Evolutionary conservation across 177 flowering plant species (phyloP), one percentile per base, ranked within the genome.

Genomic region (Vitis hybrid): DNA sequence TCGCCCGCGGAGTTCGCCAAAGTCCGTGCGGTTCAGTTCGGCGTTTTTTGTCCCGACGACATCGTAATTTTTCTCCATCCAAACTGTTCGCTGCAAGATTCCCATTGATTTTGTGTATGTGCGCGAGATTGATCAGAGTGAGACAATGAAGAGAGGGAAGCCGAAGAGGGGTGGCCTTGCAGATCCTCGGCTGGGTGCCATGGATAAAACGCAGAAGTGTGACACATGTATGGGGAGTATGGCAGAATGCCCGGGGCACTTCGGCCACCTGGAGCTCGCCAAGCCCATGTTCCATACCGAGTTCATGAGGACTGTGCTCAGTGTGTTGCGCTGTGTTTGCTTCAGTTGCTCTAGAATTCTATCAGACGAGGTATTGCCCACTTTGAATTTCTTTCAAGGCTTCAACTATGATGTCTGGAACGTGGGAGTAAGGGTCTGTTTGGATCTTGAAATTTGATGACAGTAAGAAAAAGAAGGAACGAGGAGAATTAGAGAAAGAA

Each of bases 181-280:
- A 38, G 99, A 96, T 66, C 87, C 92, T 4, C 77, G 97, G 22
- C 87, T 96, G 1, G 99, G 99, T 8, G 92, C 99, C 0, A 94
- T 94, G 67, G 98, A 96, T 64, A 81, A 98, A 64, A 96, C 92
- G 85, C 63, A 82, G 94, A 94, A 94, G 89, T 96, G 99, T 52
- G 98, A 96, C 73, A 96, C 98, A 3, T 96, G 99, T 68, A 92
- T 86, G 28, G 98, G 98, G 3, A 94, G 87, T 73, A 96, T 96
- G 98, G 99, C 98, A 0, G 99, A 94, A 81, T 96, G 99, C 44
- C 97, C 97, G 0, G 99, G 99, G 1, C 99, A 96, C 70, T 96
- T 96, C 72, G 99, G 99, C 6, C 98, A 96, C 73, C 87, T 96
- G 2, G 99, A 96, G 86, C 91, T 96, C 3, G 99, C 99, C 17